Percentiles rank a stretch among this genome's conserved stretches.
Evolutionary conservation across 2,329 filamentous ascomycete genomes (phyloP).

Genomic region (Fusarium nisikadoi): DNA sequence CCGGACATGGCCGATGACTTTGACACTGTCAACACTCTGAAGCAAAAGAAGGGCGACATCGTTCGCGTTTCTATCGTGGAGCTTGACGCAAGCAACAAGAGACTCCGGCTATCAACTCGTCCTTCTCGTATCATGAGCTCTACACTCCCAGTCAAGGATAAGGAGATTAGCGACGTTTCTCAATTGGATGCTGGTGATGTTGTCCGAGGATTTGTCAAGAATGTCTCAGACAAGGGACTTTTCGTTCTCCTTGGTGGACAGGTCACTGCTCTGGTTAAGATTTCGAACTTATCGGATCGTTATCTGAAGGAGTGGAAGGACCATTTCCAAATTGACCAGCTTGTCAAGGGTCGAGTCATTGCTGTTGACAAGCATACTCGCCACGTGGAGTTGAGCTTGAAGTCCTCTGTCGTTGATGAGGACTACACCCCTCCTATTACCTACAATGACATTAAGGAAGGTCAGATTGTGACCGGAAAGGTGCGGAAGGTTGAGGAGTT

Average conservation of each 20-base stretch:
- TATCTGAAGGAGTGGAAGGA: conserved; percentile 97
- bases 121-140: conserved; percentile 92
- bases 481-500: conserved; percentile 95
- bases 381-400: conserved; percentile 87
- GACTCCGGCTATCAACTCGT: conserved; percentile 80
- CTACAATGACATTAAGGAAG: conserved; percentile 80
- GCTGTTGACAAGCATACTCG: conserved; percentile 74
- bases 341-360: conserved; percentile 88
- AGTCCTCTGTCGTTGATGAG: conserved; percentile 83
- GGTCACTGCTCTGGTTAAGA: conserved; percentile 83
- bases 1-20: conserved; percentile 90
- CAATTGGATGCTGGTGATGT: conserved; percentile 82
- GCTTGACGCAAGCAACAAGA: conserved; percentile 86
- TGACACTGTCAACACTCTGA: conserved; percentile 78
- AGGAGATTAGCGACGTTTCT: conserved; percentile 76
- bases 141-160: conserved; percentile 81
- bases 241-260: conserved; percentile 86
- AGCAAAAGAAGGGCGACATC: conserved; percentile 85
- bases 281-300: conserved; percentile 88
- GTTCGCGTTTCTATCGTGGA: conserved; percentile 87
- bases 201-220: conserved; percentile 91
- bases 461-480: conserved; percentile 87
- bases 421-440: conserved; percentile 79
- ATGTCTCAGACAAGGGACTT: conserved; percentile 87
- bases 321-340: conserved; percentile 85